Conservation (phyloP, 164 flowering plant genomes). For the Magnolia sinica region DNA sequence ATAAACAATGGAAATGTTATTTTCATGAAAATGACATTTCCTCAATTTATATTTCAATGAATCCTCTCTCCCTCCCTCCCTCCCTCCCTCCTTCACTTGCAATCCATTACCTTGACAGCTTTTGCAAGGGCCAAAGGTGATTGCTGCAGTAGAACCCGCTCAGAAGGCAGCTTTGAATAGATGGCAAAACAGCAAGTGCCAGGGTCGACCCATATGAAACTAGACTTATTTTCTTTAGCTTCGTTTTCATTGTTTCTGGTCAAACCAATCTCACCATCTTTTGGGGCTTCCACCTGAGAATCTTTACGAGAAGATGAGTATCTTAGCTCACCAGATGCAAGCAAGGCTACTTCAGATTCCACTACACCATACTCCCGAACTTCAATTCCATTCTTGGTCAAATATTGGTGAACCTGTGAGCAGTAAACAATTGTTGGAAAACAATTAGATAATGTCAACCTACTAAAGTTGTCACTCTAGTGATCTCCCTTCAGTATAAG, state of each 20-base stretch:
- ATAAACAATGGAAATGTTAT: too few species aligned
- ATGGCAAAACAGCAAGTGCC: constrained; percentile 82
- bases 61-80: too few species aligned
- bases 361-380: constrained; percentile 74
- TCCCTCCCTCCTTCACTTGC: too few species aligned
- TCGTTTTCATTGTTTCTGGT: constrained; percentile 17
- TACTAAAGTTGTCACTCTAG: background rate
- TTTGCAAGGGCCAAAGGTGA: constrained; percentile 94
- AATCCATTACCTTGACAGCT: constrained; percentile 71
- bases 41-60: too few species aligned
- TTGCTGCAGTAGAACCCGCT: constrained; percentile 62
- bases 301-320: constrained; percentile 18
- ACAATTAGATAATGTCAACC: background rate
- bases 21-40: too few species aligned
- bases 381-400: constrained; percentile 64
- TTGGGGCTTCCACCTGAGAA: constrained; percentile 11
- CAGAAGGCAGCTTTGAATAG: constrained; percentile 62
- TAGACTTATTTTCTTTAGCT: constrained; percentile 23
- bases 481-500: background rate
- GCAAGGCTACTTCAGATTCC: constrained; percentile 62
- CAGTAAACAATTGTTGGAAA: background rate
- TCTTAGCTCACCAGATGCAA: constrained; percentile 56
- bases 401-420: constrained; percentile 47
- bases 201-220: constrained; percentile 77
- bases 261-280: constrained; percentile 12